Conservation (phyloP, 345 rosid species). For the Hibiscus tridactylites region DNA sequence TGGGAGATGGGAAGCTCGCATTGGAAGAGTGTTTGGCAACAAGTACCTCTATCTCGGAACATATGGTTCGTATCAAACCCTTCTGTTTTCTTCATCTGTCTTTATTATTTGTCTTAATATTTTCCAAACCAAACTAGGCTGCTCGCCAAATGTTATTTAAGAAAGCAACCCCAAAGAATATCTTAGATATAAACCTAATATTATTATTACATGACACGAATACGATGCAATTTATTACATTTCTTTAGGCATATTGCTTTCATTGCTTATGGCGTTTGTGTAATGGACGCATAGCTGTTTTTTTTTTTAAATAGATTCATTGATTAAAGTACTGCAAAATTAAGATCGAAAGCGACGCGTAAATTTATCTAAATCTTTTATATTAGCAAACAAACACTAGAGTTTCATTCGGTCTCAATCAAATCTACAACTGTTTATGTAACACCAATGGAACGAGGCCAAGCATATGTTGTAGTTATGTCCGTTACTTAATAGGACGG, state of each 20-base stretch:
- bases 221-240: background rate
- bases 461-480: background rate
- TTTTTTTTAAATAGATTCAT: background rate
- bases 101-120: background rate
- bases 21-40: conserved; percentile 73
- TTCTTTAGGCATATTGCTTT: background rate
- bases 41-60: conserved; percentile 72
- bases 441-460: background rate
- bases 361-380: background rate
- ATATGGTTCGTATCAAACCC: conserved; percentile 28
- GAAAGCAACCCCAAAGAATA: background rate
- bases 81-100: background rate
- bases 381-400: background rate
- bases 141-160: background rate
- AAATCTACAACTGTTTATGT: background rate
- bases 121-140: background rate
- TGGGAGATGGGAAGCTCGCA: conserved; percentile 81
- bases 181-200: no score
- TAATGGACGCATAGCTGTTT: background rate
- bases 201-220: background rate
- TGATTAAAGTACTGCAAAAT: background rate
- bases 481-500: background rate
- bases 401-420: background rate
- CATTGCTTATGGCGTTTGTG: background rate
- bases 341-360: background rate